Percentiles rank a stretch among this genome's conserved stretches.
phyloP scores from a whole-genome alignment of 2,329 filamentous ascomycete genomes.

The Phialemoniopsis sp. region DNA sequence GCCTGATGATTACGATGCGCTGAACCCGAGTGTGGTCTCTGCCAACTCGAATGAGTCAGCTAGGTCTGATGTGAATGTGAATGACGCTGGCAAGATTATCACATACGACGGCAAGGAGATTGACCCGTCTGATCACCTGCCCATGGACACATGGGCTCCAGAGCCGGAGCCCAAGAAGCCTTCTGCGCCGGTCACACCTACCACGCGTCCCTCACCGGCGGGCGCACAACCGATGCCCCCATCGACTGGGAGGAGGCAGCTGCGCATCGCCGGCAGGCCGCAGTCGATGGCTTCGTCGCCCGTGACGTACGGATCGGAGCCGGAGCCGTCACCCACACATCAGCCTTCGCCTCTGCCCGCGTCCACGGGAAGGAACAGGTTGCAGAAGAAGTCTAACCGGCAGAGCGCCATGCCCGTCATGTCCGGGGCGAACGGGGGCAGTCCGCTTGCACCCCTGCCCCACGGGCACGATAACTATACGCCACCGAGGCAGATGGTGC shows the following conservation, averaged over 20 bases:
- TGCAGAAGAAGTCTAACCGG: slow-evolving; percentile 60
- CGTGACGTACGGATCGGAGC: slow-evolving; percentile 19
- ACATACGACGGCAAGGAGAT: slow-evolving; percentile 72
- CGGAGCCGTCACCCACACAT: slow-evolving; percentile 25
- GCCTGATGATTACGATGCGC: slow-evolving; percentile 70
- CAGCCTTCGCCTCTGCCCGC: slow-evolving; percentile 18
- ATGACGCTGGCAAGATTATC: slow-evolving; percentile 66
- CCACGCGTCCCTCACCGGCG: slow-evolving; percentile 38
- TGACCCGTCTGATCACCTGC: slow-evolving; percentile 77
- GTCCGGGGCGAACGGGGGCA: slow-evolving; percentile 28
- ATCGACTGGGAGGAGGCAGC: slow-evolving; percentile 39
- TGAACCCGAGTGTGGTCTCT: slow-evolving; percentile 57
- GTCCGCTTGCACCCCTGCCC: slow-evolving; percentile 49
- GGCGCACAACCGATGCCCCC: slow-evolving; percentile 50
- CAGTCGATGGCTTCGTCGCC: slow-evolving; percentile 38
- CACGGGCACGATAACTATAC: slow-evolving; percentile 46
- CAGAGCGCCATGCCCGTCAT: slow-evolving; percentile 33
- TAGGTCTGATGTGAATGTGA: slow-evolving; percentile 30
- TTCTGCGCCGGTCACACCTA: slow-evolving; percentile 26
- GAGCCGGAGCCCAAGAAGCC: slow-evolving; percentile 64
- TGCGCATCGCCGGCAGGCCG: slow-evolving; percentile 46
- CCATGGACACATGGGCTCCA: slow-evolving; percentile 72
- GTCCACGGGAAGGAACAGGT: slow-evolving; percentile 44
- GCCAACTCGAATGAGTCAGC: slow-evolving; percentile 23
- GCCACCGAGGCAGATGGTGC: slow-evolving; percentile 36